Base-by-base conservation (phyloP, 768 basidiomycete genomes). In the Coprinopsis sp. region DNA sequence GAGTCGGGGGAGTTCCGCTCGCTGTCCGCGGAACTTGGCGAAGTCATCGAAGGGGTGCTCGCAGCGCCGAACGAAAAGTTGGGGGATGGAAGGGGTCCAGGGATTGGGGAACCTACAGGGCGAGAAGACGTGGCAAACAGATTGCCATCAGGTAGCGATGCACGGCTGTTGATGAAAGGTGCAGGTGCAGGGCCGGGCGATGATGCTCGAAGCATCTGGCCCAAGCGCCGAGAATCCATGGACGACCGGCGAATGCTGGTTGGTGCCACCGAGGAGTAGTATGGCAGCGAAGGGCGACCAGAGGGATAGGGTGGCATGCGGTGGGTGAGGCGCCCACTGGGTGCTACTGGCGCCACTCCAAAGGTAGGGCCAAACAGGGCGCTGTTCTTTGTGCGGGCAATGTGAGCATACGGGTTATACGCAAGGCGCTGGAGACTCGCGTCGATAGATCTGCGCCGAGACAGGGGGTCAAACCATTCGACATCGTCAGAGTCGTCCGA, bases 11-110 rank as follows among this genome's bases (percentile, higher is more conserved):
- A 81, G 38, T 72, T 72, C 39, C 72, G 68, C 40, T 82, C 81
- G 46, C 73, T 72, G 47, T 71, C 74, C 4, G 64, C 65, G 3
- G 78, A 75, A 38, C 68, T 67, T 11, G 75, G 71, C 13, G 79
- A 78, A 14, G 69, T 60, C 53, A 74, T 69, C 2, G 77, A 69
- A 0, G 76, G 68, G 2, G 74, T 73, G 40, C 68, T 76, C 23
- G 82, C 77, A 8, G 74, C 72, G 48, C 82, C 82, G 52, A 84
- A 84, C 37, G 78, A 78, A 66, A 79, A 84, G 46, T 73, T 75
- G 31, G 79, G 79, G 4, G 72, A 70, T 2, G 82, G 82, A 14
- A 84, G 67, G 4, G 82, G 82, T 2, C 82, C 82, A 7, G 79
- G 64, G 50, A 79, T 61, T 47, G 69, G 69, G 36, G 72, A 61